Evolutionary conservation across 202 grass and related monocot genomes (phyloP), one percentile per base, ranked within the genome.

Genomic region (Musa balbisiana): DNA sequence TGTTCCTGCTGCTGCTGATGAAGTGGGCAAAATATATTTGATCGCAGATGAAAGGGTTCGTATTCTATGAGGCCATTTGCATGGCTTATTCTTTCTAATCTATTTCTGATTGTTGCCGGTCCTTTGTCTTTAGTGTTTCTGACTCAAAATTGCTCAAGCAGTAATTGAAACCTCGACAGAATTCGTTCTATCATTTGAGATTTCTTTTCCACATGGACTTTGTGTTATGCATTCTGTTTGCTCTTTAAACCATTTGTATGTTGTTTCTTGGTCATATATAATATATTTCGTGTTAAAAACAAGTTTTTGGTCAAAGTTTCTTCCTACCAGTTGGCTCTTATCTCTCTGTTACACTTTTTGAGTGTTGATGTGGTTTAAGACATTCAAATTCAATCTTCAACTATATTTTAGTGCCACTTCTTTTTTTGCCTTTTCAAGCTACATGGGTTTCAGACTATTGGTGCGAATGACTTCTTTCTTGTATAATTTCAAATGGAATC

Each of bases 21-120:
- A 90, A 92, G 85, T 99, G 52, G 95, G 95, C 72, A 99, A 95
- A 90, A 89, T 99, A 84, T 89, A 73, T 83, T 51, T 95, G 73
- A 79, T 78, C 73, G 95, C 95, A 80, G 85, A 95, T 88, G 95
- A 99, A 59, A 80, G 78, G 55, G 95, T 96, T 83, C 80, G 84
- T 85, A 76, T 76, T 55, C 78, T 80, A 51, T 51, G 27, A 21
- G 19, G 2, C 1, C 15, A 65, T 65, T 65, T 65, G 9, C 10
- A 51, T 16, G 10, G 9, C 49, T 63, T 55, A 9, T 49, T 25
- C 16, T 12, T 53, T 52, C 43, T 27, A 52, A 64, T 64, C 26
- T 62, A 8, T 58, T 55, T 55, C 19, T 25, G 23, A 55, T 55
- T 10, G 4, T 10, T 55, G 23, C 5, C 11, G 23, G 8, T 29